These are phyloP conservation scores for Saraca asoca DNA, from an alignment of 331 rosid genomes.

Conservation along the genomic window DNA sequence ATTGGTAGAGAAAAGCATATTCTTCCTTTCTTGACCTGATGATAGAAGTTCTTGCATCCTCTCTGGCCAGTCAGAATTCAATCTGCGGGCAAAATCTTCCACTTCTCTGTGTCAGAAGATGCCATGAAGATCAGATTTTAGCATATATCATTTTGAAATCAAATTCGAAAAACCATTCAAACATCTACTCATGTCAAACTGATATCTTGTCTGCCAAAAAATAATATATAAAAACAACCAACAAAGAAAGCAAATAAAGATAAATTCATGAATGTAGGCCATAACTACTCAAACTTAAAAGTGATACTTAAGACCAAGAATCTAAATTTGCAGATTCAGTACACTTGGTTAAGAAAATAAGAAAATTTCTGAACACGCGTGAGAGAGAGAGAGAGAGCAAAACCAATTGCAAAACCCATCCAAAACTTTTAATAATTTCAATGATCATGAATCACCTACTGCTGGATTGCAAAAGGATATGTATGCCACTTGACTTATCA, in stretches of 20 bases:
- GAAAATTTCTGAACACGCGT: background rate
- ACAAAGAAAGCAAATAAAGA: conserved; percentile 15
- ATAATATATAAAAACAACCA: background rate
- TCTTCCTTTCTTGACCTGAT: conserved; percentile 65
- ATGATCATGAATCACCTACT: conserved; percentile 22
- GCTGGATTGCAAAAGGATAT: conserved; percentile 23
- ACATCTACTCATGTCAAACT: conserved; percentile 14
- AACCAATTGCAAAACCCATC: conserved; percentile 19
- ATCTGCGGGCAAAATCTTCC: conserved; percentile 89
- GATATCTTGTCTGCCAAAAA: conserved; percentile 13
- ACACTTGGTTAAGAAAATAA: too few species aligned
- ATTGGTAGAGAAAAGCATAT: conserved; percentile 45
- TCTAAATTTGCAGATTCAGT: too few species aligned
- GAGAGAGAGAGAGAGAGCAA: background rate
- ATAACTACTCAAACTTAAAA: background rate
- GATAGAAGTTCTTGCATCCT: conserved; percentile 87
- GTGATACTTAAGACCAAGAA: too few species aligned
- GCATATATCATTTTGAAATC: conserved; percentile 3
- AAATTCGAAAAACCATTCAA: conserved; percentile 14
- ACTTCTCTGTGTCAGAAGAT: conserved; percentile 76
- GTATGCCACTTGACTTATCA: conserved; percentile 12
- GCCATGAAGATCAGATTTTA: conserved; percentile 17
- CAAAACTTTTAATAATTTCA: conserved; percentile 21
- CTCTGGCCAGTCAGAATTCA: conserved; percentile 92
- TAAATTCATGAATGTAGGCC: background rate